Evolutionary conservation across 805 yeast species (phyloP).

Genomic region (Schizosaccharomyces octosporus): DNA sequence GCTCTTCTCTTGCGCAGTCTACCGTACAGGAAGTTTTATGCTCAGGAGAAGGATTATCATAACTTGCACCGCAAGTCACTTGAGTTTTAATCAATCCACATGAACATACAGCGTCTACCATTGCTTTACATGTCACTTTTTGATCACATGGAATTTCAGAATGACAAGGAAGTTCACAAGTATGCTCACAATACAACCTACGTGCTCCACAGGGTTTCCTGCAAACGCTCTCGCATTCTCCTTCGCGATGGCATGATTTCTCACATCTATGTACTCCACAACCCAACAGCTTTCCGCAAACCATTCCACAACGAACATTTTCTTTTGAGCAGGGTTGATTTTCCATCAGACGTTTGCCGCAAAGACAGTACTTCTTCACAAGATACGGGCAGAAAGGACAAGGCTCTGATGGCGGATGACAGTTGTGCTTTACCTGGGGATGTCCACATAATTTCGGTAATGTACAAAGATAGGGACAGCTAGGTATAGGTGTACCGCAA

Average conservation of each 20-base stretch:
- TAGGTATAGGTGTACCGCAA: slow-evolving; percentile 13
- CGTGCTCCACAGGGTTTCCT: slow-evolving; percentile 31
- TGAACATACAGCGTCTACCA: slow-evolving; percentile 28
- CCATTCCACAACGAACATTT: slow-evolving; percentile 41
- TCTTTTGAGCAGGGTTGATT: slow-evolving; percentile 48
- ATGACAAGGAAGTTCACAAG: slow-evolving; percentile 43
- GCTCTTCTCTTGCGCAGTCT: slow-evolving; percentile 33
- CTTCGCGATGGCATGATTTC: slow-evolving; percentile 32
- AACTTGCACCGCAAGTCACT: slow-evolving; percentile 31
- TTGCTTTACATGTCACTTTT: slow-evolving; percentile 23
- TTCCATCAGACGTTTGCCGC: slow-evolving; percentile 31
- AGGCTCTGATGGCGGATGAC: slow-evolving; percentile 37
- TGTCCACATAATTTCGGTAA: slow-evolving; percentile 13
- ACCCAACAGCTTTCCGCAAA: slow-evolving; percentile 27
- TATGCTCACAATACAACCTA: slow-evolving; percentile 36
- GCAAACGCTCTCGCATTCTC: slow-evolving; percentile 39
- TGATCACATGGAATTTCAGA: slow-evolving; percentile 22
- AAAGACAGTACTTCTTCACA: slow-evolving; percentile 33
- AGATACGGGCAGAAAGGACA: slow-evolving; percentile 53
- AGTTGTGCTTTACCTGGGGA: slow-evolving; percentile 26
- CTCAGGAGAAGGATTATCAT: slow-evolving; percentile 15
- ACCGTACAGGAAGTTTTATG: slow-evolving; percentile 37
- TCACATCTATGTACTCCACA: slow-evolving; percentile 30
- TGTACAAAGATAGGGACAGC: slow-evolving; percentile 10
- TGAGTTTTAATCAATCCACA: slow-evolving; percentile 34